Percentiles rank a stretch among this genome's conserved stretches.
Evolutionary conservation across 129 eudicot species (phyloP).

Genomic region (Artemisia tridentata): DNA sequence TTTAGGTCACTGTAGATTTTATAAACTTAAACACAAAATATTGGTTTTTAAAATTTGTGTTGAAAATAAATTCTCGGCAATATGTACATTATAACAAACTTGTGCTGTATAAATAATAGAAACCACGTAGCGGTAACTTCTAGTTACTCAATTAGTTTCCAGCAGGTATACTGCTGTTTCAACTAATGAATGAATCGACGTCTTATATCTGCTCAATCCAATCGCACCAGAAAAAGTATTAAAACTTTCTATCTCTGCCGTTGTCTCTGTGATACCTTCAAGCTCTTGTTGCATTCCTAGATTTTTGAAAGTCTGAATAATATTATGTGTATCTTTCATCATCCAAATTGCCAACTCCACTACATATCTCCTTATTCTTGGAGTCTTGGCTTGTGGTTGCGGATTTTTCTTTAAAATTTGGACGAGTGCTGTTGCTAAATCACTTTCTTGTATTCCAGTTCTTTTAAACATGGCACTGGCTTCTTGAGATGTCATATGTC

Average conservation of each 20-base stretch:
- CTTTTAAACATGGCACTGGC: constrained; percentile 45
- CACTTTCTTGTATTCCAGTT: constrained; percentile 47
- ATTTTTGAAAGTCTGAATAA: constrained; percentile 40
- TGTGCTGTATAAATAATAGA: neutral
- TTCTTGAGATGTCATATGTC: constrained; percentile 50
- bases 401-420: constrained; percentile 53
- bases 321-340: constrained; percentile 58
- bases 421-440: constrained; percentile 48
- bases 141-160: constrained; percentile 23
- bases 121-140: neutral
- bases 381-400: constrained; percentile 58
- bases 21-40: no score
- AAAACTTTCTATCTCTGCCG: constrained; percentile 85
- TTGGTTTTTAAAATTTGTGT: no score
- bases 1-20: no score
- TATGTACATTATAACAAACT: neutral
- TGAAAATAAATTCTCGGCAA: neutral
- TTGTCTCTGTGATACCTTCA: constrained; percentile 65
- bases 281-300: constrained; percentile 60
- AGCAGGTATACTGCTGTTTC: constrained; percentile 63
- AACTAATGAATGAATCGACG: constrained; percentile 66
- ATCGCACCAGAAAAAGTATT: constrained; percentile 86
- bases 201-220: constrained; percentile 66
- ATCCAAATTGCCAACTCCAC: constrained; percentile 81
- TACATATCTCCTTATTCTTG: constrained; percentile 72